Evolutionary conservation across 164 flowering plant species (phyloP).

Genomic region (Umbellularia californica): DNA sequence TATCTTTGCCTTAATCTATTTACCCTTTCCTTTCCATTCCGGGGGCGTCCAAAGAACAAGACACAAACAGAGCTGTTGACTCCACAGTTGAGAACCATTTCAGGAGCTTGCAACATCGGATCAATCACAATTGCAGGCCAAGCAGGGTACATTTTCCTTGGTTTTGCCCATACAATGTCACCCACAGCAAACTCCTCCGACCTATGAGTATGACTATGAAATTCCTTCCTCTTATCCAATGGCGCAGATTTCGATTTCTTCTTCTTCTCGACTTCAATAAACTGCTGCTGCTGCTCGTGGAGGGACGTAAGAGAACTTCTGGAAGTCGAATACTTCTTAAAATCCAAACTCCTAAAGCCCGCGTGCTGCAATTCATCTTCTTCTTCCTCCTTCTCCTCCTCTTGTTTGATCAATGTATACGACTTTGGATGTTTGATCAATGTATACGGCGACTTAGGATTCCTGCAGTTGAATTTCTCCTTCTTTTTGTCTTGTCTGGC

Average conservation of each 20-base stretch:
- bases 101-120: conserved; percentile 84
- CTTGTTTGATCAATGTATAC: conserved; percentile 22
- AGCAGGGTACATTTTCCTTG: conserved; percentile 65
- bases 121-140: conserved; percentile 98
- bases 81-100: conserved; percentile 57
- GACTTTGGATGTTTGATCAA: conserved; percentile 21
- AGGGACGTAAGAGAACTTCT: conserved; percentile 38
- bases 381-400: conserved; percentile 28
- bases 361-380: not conserved
- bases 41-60: conserved; percentile 88
- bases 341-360: not conserved
- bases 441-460: conserved; percentile 17
- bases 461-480: conserved; percentile 20
- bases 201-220: conserved; percentile 18
- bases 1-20: not conserved
- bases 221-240: conserved; percentile 30
- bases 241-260: not conserved
- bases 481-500: conserved; percentile 16
- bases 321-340: conserved; percentile 43
- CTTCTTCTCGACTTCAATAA: conserved; percentile 27
- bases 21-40: conserved; percentile 73
- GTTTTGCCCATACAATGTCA: conserved; percentile 92
- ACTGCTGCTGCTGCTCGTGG: conserved; percentile 40
- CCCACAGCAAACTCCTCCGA: conserved; percentile 62
- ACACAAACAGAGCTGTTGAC: conserved; percentile 76